Evolutionary conservation across 2,329 filamentous ascomycete genomes (phyloP).

Genomic region (Paecilomyces fulvus): DNA sequence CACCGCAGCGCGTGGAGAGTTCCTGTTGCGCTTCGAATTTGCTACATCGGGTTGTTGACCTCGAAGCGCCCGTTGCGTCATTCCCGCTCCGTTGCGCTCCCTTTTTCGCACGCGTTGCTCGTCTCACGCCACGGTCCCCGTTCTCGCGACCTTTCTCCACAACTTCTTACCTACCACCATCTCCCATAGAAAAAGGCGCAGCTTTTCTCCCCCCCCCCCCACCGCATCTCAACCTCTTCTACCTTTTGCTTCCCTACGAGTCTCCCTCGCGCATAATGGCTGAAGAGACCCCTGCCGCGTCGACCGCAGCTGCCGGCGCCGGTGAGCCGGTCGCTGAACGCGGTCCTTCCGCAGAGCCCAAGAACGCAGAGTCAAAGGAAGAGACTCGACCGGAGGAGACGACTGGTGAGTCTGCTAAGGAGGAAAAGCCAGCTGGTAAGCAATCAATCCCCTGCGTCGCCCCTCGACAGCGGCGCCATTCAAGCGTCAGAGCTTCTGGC

Average conservation of each 20-base stretch:
- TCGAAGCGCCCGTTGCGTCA: neutral
- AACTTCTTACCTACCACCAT: constrained; percentile 5
- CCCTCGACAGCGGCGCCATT: neutral
- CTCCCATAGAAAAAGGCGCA: constrained; percentile 4
- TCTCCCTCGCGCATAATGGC: constrained; percentile 26
- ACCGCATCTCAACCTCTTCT: constrained; percentile 6
- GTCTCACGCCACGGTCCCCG: constrained; percentile 17
- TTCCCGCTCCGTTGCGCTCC: neutral
- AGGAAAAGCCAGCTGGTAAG: constrained; percentile 24
- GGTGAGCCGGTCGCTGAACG: constrained; percentile 24
- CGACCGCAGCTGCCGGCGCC: constrained; percentile 20
- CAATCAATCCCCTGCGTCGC: neutral
- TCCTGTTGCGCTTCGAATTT: neutral
- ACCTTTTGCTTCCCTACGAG: constrained; percentile 8
- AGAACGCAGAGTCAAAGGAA: constrained; percentile 13
- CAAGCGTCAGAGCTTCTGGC: neutral
- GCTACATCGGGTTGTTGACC: neutral
- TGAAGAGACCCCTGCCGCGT: constrained; percentile 28
- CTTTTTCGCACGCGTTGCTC: constrained; percentile 13
- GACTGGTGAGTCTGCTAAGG: constrained; percentile 15
- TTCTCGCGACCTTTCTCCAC: constrained; percentile 13
- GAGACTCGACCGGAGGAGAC: constrained; percentile 15
- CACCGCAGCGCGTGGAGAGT: neutral
- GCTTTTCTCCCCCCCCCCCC: constrained; percentile 1
- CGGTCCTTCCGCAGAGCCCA: constrained; percentile 17